These are phyloP conservation scores for Zychaea mexicana DNA, from an alignment of 371 early-diverging fungal genomes.

Conservation along the genomic window DNA sequence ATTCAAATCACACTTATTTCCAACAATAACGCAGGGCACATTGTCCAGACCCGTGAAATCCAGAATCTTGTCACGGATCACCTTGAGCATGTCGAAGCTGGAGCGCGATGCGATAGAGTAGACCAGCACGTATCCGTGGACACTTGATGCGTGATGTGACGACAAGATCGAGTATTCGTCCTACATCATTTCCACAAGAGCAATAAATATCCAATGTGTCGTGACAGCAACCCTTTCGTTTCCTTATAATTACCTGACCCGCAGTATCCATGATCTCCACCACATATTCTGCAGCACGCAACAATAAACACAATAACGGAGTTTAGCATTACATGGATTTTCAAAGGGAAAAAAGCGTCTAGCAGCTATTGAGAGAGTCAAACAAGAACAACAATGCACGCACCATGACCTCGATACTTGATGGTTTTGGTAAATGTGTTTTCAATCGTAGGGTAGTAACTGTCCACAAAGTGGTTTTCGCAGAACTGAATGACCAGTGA, in stretches of 20 bases:
- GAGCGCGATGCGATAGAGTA: conserved; percentile 88
- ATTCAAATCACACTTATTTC: conserved; percentile 90
- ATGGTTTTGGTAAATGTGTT: conserved; percentile 89
- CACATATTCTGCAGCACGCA: conserved; percentile 66
- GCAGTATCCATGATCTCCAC: conserved; percentile 96
- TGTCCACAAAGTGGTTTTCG: conserved; percentile 90
- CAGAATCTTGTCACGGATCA: conserved; percentile 94
- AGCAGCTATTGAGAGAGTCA: no score
- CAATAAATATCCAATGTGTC: no score
- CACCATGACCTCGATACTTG: conserved; percentile 73
- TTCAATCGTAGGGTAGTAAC: conserved; percentile 95
- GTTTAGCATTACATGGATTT: neutral
- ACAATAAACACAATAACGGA: neutral
- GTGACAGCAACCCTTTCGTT: no score
- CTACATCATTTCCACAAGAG: conserved; percentile 39
- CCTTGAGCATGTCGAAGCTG: conserved; percentile 88
- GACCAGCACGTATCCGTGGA: conserved; percentile 94
- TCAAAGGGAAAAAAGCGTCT: neutral
- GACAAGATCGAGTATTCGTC: conserved; percentile 95
- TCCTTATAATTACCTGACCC: conserved; percentile 73
- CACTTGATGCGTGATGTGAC: conserved; percentile 86
- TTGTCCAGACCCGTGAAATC: conserved; percentile 90
- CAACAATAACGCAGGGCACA: conserved; percentile 91
- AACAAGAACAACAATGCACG: neutral
- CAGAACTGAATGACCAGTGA: conserved; percentile 93